phyloP scores from a whole-genome alignment of 2,329 filamentous ascomycete species.

The Penicillium sp. region DNA sequence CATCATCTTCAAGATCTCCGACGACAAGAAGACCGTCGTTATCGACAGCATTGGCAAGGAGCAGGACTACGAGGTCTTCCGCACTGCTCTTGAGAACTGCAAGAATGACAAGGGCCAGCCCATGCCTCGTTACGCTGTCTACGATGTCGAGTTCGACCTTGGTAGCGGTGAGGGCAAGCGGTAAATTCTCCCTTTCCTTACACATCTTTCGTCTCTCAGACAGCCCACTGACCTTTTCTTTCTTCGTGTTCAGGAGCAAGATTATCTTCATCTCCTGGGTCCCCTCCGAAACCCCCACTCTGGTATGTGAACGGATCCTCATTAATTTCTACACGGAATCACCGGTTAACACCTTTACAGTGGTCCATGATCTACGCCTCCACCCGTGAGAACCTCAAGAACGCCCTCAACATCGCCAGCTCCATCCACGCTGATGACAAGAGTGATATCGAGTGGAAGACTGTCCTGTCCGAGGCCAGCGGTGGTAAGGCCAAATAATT shows the following conservation, averaged over 20 bases:
- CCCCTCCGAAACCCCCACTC: conserved; percentile 39
- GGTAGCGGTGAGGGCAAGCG: conserved; percentile 49
- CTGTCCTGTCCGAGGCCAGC: conserved; percentile 40
- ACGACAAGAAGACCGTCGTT: conserved; percentile 51
- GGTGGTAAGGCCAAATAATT: conserved; percentile 42
- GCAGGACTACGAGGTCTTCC: conserved; percentile 50
- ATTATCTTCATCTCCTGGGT: conserved; percentile 54
- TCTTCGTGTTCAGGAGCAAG: conserved; percentile 43
- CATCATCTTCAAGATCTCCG: conserved; percentile 54
- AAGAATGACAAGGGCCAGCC: conserved; percentile 45
- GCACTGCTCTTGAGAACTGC: conserved; percentile 44
- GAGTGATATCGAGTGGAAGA: conserved; percentile 44
- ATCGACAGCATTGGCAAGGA: conserved; percentile 48
- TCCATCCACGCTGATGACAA: conserved; percentile 46
- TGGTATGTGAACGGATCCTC: conserved; percentile 32
- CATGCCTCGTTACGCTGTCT: conserved; percentile 51
- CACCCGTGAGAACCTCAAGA: conserved; percentile 50
- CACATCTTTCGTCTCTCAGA: background rate
- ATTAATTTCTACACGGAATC: background rate
- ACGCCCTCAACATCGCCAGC: conserved; percentile 45
- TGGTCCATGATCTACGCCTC: conserved; percentile 54
- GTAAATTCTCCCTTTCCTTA: conserved; percentile 30
- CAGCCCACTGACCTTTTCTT: conserved; percentile 17
- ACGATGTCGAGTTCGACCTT: conserved; percentile 52
- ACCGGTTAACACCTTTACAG: conserved; percentile 26